Conservation (phyloP, 2,329 filamentous ascomycete genomes). For the Chalara sp. region DNA sequence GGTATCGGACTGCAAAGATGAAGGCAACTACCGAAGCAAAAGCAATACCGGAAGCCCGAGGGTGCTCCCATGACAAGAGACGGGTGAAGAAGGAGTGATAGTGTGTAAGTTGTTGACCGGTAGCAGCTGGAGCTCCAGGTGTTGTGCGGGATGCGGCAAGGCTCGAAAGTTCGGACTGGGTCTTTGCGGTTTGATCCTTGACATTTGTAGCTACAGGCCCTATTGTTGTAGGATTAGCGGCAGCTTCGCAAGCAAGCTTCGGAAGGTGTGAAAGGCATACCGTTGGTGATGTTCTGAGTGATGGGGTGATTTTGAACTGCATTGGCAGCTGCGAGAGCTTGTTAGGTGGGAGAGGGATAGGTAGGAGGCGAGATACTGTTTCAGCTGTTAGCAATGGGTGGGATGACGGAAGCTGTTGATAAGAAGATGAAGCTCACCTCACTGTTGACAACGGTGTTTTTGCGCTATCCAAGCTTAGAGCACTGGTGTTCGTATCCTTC, state of each 20-base stretch:
- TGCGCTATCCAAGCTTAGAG: slow-evolving; percentile 12
- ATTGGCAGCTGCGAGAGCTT: slow-evolving; percentile 19
- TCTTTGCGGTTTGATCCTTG: slow-evolving; percentile 49
- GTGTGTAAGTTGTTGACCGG: slow-evolving; percentile 57
- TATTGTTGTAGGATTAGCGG: slow-evolving; percentile 23
- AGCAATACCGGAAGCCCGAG: slow-evolving; percentile 58
- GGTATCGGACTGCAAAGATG: slow-evolving; percentile 59
- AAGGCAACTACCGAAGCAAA: slow-evolving; percentile 49
- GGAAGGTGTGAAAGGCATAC: slow-evolving; percentile 15
- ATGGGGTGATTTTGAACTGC: slow-evolving; percentile 26
- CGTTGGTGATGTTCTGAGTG: slow-evolving; percentile 25
- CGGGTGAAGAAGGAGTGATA: slow-evolving; percentile 67
- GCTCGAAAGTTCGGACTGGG: slow-evolving; percentile 48
- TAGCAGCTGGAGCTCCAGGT: slow-evolving; percentile 46
- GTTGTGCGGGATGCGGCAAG: slow-evolving; percentile 51
- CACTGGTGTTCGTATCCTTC: slow-evolving; percentile 2
- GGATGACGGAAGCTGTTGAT: not conserved
- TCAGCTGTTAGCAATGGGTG: slow-evolving; percentile 16
- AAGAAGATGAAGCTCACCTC: slow-evolving; percentile 16
- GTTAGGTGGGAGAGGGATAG: slow-evolving; percentile 14
- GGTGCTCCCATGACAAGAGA: slow-evolving; percentile 63
- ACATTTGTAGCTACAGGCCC: slow-evolving; percentile 54
- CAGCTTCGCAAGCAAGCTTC: not conserved
- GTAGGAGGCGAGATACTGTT: slow-evolving; percentile 18
- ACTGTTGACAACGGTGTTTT: slow-evolving; percentile 21